A percentile compares a stretch with the other conserved stretches of the same genome.
Conservation (phyloP, 441 rosid species). For the Gossypium gossypioides region DNA sequence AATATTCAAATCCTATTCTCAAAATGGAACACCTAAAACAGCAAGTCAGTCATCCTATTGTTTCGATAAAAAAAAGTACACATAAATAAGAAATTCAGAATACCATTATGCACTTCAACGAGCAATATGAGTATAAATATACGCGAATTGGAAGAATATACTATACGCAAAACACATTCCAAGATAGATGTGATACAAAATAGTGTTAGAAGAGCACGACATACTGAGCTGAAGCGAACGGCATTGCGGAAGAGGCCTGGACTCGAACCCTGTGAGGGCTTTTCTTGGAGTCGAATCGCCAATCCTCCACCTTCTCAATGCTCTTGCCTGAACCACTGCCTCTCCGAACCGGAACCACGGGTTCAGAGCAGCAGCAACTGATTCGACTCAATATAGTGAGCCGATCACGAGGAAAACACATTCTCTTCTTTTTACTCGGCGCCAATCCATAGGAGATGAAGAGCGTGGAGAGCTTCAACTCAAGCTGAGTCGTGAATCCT, state of each 20-base stretch:
- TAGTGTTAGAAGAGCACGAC: background rate
- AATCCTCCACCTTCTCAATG: constrained; percentile 45
- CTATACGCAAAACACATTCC: background rate
- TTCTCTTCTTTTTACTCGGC: constrained; percentile 14
- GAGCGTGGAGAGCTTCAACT: constrained; percentile 28
- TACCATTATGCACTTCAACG: background rate
- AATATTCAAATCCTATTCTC: background rate
- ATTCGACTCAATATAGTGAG: constrained; percentile 20
- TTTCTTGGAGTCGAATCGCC: constrained; percentile 43
- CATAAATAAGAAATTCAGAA: background rate
- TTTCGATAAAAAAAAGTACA: background rate
- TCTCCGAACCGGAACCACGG: constrained; percentile 45
- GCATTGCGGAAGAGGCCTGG: constrained; percentile 57
- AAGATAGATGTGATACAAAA: background rate
- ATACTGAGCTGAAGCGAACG: constrained; percentile 77
- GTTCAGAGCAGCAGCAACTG: constrained; percentile 49
- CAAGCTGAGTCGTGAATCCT: constrained; percentile 37
- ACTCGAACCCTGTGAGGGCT: constrained; percentile 42
- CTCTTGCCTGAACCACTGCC: constrained; percentile 22
- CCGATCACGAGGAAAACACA: constrained; percentile 16
- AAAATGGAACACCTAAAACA: background rate
- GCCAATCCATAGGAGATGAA: constrained; percentile 15
- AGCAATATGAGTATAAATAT: background rate
- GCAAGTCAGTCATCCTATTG: background rate
- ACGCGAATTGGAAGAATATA: background rate